Conservation (phyloP, 495 filamentous ascomycete genomes). For the Hyaloscypha bicolor region DNA sequence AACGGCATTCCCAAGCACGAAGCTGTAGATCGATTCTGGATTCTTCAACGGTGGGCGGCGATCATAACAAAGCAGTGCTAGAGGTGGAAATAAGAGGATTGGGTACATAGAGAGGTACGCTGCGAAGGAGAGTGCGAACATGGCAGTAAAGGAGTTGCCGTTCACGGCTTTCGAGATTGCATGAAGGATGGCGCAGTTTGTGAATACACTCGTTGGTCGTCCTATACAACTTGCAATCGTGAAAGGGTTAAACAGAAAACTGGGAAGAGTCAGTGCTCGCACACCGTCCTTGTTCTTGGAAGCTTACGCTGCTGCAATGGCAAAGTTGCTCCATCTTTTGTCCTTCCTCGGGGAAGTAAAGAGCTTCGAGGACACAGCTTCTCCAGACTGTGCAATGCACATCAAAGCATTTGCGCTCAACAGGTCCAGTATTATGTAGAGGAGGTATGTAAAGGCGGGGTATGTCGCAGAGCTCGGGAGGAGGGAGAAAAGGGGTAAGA, state of each 20-base stretch:
- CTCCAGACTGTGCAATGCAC: constrained; percentile 80
- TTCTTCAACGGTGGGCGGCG: constrained; percentile 41
- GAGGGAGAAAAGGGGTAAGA: constrained; percentile 87
- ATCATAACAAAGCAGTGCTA: constrained; percentile 83
- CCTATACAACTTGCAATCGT: constrained; percentile 91
- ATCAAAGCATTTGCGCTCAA: constrained; percentile 82
- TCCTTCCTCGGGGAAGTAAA: constrained; percentile 79
- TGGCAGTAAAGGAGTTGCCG: constrained; percentile 73
- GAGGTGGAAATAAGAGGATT: constrained; percentile 78
- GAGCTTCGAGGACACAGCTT: constrained; percentile 68
- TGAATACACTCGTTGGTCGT: constrained; percentile 90
- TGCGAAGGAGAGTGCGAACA: constrained; percentile 83
- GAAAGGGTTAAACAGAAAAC: constrained; percentile 93
- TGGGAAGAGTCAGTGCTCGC: constrained; percentile 33
- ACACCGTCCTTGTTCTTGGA: neutral
- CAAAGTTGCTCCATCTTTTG: constrained; percentile 72
- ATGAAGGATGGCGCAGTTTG: constrained; percentile 82
- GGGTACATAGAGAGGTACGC: constrained; percentile 93
- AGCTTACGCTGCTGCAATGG: constrained; percentile 73
- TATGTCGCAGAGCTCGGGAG: constrained; percentile 67
- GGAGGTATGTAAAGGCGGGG: constrained; percentile 72
- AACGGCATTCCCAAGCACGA: constrained; percentile 51
- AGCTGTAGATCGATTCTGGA: constrained; percentile 41
- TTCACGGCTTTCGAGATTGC: constrained; percentile 81
- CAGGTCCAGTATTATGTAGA: constrained; percentile 83